Conservation (phyloP, 345 rosid genomes). For the Balakata baccata region DNA sequence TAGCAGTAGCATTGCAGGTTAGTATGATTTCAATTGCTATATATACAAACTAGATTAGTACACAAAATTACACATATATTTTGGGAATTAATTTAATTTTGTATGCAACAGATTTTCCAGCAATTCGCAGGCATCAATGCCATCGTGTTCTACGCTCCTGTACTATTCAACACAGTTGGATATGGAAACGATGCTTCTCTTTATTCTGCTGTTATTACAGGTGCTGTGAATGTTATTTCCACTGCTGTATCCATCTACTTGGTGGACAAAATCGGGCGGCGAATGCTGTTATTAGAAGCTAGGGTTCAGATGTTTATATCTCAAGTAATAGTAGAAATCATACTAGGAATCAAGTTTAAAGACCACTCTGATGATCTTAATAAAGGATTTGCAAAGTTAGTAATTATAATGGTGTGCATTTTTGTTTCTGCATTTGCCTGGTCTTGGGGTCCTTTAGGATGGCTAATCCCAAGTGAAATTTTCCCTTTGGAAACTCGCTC, state of each 20-base stretch:
- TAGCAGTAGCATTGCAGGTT: slow-evolving; percentile 83
- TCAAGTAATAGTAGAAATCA: slow-evolving; percentile 60
- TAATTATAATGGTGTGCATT: slow-evolving; percentile 74
- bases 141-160: slow-evolving; percentile 96
- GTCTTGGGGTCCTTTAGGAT: slow-evolving; percentile 99
- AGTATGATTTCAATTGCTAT: not conserved
- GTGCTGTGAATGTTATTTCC: slow-evolving; percentile 86
- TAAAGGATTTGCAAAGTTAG: slow-evolving; percentile 47
- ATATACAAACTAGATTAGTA: no score
- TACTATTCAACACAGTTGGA: slow-evolving; percentile 72
- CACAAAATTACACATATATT: not conserved
- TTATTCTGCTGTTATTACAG: slow-evolving; percentile 87
- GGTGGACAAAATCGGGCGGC: slow-evolving; percentile 83
- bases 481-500: slow-evolving; percentile 93
- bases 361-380: slow-evolving; percentile 54
- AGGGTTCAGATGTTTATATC: slow-evolving; percentile 92
- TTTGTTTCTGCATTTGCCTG: slow-evolving; percentile 86
- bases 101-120: slow-evolving; percentile 72
- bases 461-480: slow-evolving; percentile 90
- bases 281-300: slow-evolving; percentile 74
- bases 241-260: slow-evolving; percentile 78
- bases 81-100: no score
- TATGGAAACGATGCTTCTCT: slow-evolving; percentile 77
- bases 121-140: slow-evolving; percentile 93
- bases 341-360: slow-evolving; percentile 70